A percentile compares a stretch with the other conserved stretches of the same genome.
phyloP scores from a whole-genome alignment of 352 stramenopile species.

The Phytophthora litchii region DNA sequence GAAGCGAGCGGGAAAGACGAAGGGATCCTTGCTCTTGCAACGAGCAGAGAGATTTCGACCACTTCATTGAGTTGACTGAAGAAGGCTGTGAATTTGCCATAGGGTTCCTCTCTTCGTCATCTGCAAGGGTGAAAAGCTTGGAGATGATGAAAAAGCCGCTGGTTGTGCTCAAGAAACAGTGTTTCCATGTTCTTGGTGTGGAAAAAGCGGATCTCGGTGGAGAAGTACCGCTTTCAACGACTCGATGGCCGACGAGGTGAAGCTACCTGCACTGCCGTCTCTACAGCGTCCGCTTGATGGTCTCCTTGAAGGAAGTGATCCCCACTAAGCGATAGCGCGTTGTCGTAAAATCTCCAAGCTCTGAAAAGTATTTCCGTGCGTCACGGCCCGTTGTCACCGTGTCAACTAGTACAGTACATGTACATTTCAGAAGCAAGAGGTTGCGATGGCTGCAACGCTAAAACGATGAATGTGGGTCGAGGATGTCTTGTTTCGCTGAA shows the following conservation, averaged over 20 bases:
- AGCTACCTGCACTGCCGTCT: background rate
- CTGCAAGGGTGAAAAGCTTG: no score
- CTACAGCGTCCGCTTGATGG: background rate
- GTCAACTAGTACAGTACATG: no score
- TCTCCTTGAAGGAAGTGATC: background rate
- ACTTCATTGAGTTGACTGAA: conserved; percentile 2
- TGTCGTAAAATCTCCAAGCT: conserved; percentile 2
- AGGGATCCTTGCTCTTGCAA: conserved; percentile 1
- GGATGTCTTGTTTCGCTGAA: conserved; percentile 25
- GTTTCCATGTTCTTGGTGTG: conserved; percentile 6
- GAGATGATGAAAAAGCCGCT: conserved; percentile 6
- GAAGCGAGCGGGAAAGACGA: conserved; percentile 13
- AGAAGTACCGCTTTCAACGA: background rate
- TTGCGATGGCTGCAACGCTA: no score
- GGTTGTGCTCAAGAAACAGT: conserved; percentile 2
- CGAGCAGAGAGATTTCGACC: conserved; percentile 5
- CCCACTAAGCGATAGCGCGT: conserved; percentile 5
- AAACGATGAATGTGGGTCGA: background rate
- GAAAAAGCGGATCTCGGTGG: conserved; percentile 22
- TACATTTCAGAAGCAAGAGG: no score
- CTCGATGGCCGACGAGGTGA: background rate
- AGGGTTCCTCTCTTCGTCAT: conserved; percentile 2
- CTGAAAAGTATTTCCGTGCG: no score
- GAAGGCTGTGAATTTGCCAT: conserved; percentile 15
- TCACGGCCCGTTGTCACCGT: no score